These are phyloP conservation scores for Coniochaeta sp. DNA, from an alignment of 2,329 filamentous ascomycete genomes.

Conservation along the genomic window DNA sequence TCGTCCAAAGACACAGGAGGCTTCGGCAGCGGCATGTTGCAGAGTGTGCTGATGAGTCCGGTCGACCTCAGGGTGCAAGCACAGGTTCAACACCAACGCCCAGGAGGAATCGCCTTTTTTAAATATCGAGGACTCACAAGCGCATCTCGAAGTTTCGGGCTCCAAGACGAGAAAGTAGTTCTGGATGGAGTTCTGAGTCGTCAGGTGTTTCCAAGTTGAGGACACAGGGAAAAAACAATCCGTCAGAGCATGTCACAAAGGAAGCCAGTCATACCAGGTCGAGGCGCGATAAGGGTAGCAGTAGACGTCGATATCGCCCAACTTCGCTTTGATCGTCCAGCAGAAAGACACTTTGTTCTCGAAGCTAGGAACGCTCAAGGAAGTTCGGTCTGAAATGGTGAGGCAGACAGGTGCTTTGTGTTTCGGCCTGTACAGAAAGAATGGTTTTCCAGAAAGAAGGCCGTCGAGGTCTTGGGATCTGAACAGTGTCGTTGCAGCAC, in stretches of 20 bases:
- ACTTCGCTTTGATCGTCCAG: background rate
- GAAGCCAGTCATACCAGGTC: background rate
- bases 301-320: background rate
- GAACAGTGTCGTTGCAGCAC: background rate
- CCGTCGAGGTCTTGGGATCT: background rate
- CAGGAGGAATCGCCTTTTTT: constrained; percentile 4
- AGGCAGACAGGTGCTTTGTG: background rate
- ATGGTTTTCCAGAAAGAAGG: background rate
- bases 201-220: background rate
- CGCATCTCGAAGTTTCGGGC: background rate
- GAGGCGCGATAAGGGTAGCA: background rate
- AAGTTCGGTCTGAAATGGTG: background rate
- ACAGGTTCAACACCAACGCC: background rate
- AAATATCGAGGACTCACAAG: background rate
- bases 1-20: constrained; percentile 63
- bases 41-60: background rate
- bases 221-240: background rate
- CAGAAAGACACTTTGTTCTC: background rate
- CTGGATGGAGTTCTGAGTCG: background rate
- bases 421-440: background rate
- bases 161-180: background rate
- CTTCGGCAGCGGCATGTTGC: constrained; percentile 62
- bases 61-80: background rate
- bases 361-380: background rate
- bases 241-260: background rate